Conservation (phyloP, 2,329 filamentous ascomycete genomes). For the Cladosporium austrohemisphaericum region DNA sequence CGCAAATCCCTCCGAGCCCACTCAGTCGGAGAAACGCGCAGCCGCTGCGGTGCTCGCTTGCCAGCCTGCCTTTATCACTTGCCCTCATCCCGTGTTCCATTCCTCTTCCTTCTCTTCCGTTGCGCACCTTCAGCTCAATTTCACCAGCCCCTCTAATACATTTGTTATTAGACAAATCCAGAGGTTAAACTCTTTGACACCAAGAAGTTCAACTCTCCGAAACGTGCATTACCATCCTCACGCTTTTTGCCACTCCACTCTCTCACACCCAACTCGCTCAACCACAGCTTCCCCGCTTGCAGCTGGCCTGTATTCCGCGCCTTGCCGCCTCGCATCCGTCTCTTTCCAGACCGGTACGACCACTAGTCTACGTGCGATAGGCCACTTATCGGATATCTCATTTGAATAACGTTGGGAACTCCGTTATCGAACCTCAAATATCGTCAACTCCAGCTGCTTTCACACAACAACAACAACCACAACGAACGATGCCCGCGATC, state of each 20-base stretch:
- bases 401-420: constrained; percentile 1
- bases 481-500: constrained; percentile 33
- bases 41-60: constrained; percentile 7
- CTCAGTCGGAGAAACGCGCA: constrained; percentile 9
- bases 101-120: constrained; percentile 5
- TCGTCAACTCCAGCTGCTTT: neutral
- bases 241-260: constrained; percentile 4
- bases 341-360: constrained; percentile 17
- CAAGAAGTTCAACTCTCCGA: too few species aligned
- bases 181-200: constrained; percentile 6
- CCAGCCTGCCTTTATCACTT: constrained; percentile 13
- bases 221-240: too few species aligned
- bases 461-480: neutral
- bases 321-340: neutral
- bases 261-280: neutral
- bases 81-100: constrained; percentile 10
- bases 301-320: constrained; percentile 7
- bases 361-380: constrained; percentile 21
- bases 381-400: constrained; percentile 37
- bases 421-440: neutral
- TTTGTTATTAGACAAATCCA: constrained; percentile 22
- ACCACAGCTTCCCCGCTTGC: constrained; percentile 9
- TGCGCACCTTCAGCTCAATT: neutral
- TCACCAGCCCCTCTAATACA: constrained; percentile 9
- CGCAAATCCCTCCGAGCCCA: constrained; percentile 4